A percentile compares a stretch with the other conserved stretches of the same genome.
Evolutionary conservation across 2,329 filamentous ascomycete genomes (phyloP).

Genomic region (Pseudogymnoascus sp.): DNA sequence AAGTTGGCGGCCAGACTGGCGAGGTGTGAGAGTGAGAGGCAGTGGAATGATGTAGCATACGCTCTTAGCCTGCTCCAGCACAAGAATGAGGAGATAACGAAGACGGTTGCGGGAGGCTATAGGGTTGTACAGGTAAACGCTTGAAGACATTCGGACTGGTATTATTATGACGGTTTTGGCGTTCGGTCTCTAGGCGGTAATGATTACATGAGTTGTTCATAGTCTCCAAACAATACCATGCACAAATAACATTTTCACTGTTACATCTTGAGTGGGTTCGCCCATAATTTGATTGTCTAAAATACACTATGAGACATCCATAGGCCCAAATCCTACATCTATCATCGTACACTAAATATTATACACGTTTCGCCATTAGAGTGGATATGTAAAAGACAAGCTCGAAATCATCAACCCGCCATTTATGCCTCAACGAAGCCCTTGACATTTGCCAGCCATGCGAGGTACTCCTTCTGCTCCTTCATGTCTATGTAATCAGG

Average conservation of each 20-base stretch:
- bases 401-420: neutral
- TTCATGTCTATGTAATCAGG: slow-evolving; percentile 96
- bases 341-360: slow-evolving; percentile 5
- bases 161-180: neutral
- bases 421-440: slow-evolving; percentile 65
- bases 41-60: slow-evolving; percentile 97
- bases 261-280: neutral
- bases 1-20: slow-evolving; percentile 82
- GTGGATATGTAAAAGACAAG: slow-evolving; percentile 9
- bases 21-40: slow-evolving; percentile 82
- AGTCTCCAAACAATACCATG: neutral
- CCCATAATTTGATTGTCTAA: neutral
- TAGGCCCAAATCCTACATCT: neutral
- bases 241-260: neutral
- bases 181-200: neutral
- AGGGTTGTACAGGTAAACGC: slow-evolving; percentile 58
- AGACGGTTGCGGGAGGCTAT: slow-evolving; percentile 67
- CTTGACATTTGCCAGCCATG: slow-evolving; percentile 85
- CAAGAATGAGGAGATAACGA: slow-evolving; percentile 83
- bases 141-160: slow-evolving; percentile 27
- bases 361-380: slow-evolving; percentile 12
- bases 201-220: neutral
- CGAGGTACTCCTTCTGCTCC: slow-evolving; percentile 94
- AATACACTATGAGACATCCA: neutral
- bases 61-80: slow-evolving; percentile 83